phyloP scores from a whole-genome alignment of 139 green algal species.

The Coccomyxa sp. region DNA sequence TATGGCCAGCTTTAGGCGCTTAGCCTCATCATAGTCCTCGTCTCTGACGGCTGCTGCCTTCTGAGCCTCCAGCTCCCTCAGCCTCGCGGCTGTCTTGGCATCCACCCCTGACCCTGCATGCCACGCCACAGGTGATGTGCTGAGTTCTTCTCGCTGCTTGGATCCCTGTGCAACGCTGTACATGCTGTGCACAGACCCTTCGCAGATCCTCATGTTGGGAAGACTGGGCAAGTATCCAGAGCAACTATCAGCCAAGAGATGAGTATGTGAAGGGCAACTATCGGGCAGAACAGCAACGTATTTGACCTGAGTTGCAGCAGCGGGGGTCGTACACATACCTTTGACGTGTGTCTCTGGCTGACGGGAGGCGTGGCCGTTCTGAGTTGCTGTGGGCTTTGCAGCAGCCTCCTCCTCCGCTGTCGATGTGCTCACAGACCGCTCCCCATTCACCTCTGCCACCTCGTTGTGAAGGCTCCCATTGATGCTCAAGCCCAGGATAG shows the following conservation, averaged over 20 bases:
- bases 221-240: too few species aligned
- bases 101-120: conserved; percentile 66
- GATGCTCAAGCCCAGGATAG: not conserved
- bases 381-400: not conserved
- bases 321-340: not conserved
- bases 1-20: conserved; percentile 65
- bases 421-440: too few species aligned
- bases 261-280: conserved; percentile 1
- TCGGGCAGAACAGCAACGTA: too few species aligned
- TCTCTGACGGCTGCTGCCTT: conserved; percentile 76
- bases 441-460: not conserved
- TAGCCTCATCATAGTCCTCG: conserved; percentile 96
- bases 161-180: not conserved
- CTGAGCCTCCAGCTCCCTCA: conserved; percentile 49
- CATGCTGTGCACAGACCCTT: conserved; percentile 7
- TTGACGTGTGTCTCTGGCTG: not conserved
- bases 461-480: not conserved
- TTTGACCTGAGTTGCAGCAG: conserved; percentile 1
- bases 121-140: not conserved
- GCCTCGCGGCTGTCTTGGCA: conserved; percentile 63
- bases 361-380: conserved; percentile 36
- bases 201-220: not conserved
- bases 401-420: not conserved
- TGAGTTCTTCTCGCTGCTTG: not conserved
- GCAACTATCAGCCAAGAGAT: not conserved